Evolutionary conservation across 768 basidiomycete species (phyloP), one percentile per base, ranked within the genome.

Genomic region (Rhodotorula babjevae): DNA sequence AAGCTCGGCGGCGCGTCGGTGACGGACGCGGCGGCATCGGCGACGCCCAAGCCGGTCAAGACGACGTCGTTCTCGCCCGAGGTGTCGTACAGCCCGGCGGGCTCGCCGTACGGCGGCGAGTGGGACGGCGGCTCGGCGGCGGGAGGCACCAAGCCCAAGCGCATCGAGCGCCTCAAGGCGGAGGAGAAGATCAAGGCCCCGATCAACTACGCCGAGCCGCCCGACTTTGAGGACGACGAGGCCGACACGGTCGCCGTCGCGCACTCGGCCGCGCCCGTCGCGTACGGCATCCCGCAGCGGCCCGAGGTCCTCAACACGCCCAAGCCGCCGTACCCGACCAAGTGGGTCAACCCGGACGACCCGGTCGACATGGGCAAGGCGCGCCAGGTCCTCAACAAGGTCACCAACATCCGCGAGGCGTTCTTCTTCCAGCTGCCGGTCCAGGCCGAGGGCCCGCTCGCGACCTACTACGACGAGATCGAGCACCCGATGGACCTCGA

Each of bases 401-500:
- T 93, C 15, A 80, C 82, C 63, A 89, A 85, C 77, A 77, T 89
- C 27, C 86, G 87, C 4, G 90, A 93, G 78, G 85, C 87, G 53
- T 82, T 80, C 42, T 88, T 92, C 69, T 97, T 97, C 82, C 78
- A 84, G 61, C 84, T 86, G 33, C 91, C 95, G 7, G 95, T 97
- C 29, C 89, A 97, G 80, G 90, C 94, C 8, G 81, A 87, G 23
- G 62, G 91, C 92, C 81, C 93, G 91, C 29, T 95, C 90, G 80
- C 95, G 60, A 93, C 92, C 91, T 94, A 98, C 80, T 87, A 90
- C 72, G 87, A 94, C 10, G 95, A 97, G 81, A 95, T 98, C 79
- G 82, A 86, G 71, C 72, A 73, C n/a, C 95, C 95, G 12, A 97
- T 97, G 95, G 93, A 97, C 81, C 88, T 97, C 64, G 87, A 87